Evolutionary conservation across 2,329 filamentous ascomycete species (phyloP).

Genomic region (Mollisia scopiformis): DNA sequence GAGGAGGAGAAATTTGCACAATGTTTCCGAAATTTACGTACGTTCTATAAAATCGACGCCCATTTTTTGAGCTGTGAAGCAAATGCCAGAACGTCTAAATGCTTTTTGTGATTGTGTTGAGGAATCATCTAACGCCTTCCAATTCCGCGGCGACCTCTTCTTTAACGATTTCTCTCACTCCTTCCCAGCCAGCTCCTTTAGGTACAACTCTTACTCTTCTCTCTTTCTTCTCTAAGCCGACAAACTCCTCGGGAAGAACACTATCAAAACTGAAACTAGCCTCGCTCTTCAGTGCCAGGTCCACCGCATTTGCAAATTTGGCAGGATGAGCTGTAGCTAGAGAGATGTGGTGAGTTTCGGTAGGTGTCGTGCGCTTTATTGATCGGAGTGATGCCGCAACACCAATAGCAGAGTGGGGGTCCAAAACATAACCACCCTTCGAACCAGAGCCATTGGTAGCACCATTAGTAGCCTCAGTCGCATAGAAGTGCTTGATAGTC

Average conservation of each 20-base stretch:
- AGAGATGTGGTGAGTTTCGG: slow-evolving; percentile 68
- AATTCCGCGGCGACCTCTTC: slow-evolving; percentile 72
- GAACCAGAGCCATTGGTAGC: slow-evolving; percentile 9
- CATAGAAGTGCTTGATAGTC: slow-evolving; percentile 63
- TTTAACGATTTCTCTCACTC: slow-evolving; percentile 75
- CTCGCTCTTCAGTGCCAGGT: slow-evolving; percentile 72
- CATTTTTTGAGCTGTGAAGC: not conserved
- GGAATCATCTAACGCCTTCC: slow-evolving; percentile 27
- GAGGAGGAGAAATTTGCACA: not conserved
- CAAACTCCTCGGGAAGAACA: slow-evolving; percentile 81
- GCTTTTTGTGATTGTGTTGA: slow-evolving; percentile 44
- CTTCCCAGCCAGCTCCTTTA: slow-evolving; percentile 68
- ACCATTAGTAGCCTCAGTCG: slow-evolving; percentile 39
- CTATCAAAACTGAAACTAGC: slow-evolving; percentile 76
- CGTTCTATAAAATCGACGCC: not conserved
- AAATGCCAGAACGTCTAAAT: not conserved
- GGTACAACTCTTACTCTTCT: slow-evolving; percentile 72
- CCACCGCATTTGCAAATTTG: slow-evolving; percentile 88
- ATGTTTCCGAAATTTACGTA: not conserved
- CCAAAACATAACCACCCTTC: slow-evolving; percentile 75
- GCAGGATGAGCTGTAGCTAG: slow-evolving; percentile 94
- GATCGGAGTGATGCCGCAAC: slow-evolving; percentile 76
- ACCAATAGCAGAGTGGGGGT: slow-evolving; percentile 91
- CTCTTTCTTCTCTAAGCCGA: slow-evolving; percentile 76
- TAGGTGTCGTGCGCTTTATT: slow-evolving; percentile 53